Evolutionary conservation across 2,329 filamentous ascomycete genomes (phyloP), one percentile per base, ranked within the genome.

Genomic region (Talaromyces sp.): DNA sequence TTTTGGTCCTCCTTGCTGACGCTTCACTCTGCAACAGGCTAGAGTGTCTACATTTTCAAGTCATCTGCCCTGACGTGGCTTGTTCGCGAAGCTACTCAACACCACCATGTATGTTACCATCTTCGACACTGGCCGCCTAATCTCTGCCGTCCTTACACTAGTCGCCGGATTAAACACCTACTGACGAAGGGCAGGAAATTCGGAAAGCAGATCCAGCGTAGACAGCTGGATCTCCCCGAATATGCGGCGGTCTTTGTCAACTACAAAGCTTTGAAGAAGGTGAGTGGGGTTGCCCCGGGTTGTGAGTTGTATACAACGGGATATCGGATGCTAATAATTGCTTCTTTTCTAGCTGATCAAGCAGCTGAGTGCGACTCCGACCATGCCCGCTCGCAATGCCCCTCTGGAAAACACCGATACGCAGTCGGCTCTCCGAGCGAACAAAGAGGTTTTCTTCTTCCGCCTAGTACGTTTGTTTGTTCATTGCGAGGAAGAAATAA

Each of bases 241-340:
- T 99, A 99, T 88, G 93, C 94, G 64, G 92, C 93, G 65, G 97
- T 92, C 78, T 99, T 99, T 74, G 92, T 97, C 69, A 97, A 99
- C 79, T 99, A 99, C 82, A 99, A 99, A 80, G 92, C 92, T 62
- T 83, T 99, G 68, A 99, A 99, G 79, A 97, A 97, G 91, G 94
- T 96, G 57, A 6, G 65, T 29, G 29, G n/a, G n/a, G 54, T 46
- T 50, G 62, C 29, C 54, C 17, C 48, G 27, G 38, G 19, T 8
- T 8, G 19, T 12, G 58, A 32, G 14, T 12, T 32, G 53, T 54
- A 51, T 54, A 51, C 48, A 31, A 48, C 46, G 56, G 35, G 9
- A 24, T 43, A 48, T 32, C 17, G 57, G 63, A 67, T 19, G 70
- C 77, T 46, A 11, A 46, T 9, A 6, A 9, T 24, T 46, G 9